Base-by-base conservation (phyloP, 768 basidiomycete genomes). In the Boletus subcaerulescens region DNA sequence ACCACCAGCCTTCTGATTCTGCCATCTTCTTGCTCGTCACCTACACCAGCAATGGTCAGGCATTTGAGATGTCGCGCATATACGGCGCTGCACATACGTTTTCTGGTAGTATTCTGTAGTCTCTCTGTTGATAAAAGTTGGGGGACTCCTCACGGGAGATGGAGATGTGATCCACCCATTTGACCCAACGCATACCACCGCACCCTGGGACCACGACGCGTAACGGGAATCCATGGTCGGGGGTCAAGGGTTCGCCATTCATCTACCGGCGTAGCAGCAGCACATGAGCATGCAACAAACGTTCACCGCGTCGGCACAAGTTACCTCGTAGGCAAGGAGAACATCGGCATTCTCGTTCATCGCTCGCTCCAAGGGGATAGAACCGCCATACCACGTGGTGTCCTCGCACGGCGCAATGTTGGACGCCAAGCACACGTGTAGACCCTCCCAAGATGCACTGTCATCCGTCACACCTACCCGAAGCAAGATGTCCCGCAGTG, bases 121-220 rank as follows among this genome's bases (percentile, higher is more conserved):
- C 87, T 5, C 76, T 76, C 65, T 87, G 85, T 58, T 88, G 86
- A 63, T 87, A 89, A 67, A 82, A 87, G 63, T 85, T 87, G 31
- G 79, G 76, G 2, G 85, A 86, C 69, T 89, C 86, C 8, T 53
- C 33, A 3, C 50, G 59, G 5, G 83, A 80, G 53, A 87, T 62
- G 26, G 75, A 70, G 60, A 88, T 82, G 1, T 74, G 80, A 60
- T 86, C 83, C 0, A 87, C 73, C 87, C 87, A 89, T 73, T 89
- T 88, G 9, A 87, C 85, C 84, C 86, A 87, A 12, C 87, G 80
- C 31, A 84, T 87, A 7, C 87, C 87, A 15, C 81, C 74, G 60
- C 77, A 80, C 4, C 87, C 87, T 0, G 87, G 87, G 1, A 83
- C 83, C 39, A 88, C 79, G 9, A 85, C 68, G n/a, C 87, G 82